These are phyloP conservation scores for Collybia sordida DNA, from an alignment of 768 basidiomycete genomes.

Conservation along the genomic window DNA sequence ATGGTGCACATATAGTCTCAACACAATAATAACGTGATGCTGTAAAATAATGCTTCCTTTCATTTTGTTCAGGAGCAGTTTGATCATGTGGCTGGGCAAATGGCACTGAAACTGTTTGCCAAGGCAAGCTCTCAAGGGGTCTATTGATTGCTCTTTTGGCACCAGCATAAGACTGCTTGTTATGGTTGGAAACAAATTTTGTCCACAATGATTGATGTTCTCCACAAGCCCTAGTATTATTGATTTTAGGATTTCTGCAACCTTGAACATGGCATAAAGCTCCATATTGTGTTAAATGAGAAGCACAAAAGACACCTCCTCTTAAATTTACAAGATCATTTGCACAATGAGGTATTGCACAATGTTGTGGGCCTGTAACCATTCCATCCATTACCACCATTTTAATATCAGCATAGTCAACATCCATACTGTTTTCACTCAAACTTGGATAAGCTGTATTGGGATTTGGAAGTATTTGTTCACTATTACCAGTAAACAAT, in stretches of 20 bases:
- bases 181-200: too few relatives aligned
- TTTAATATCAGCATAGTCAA: background rate
- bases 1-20: too few relatives aligned
- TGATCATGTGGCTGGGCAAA: background rate
- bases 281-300: slow-evolving; percentile 3
- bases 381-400: slow-evolving; percentile 2
- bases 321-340: too few relatives aligned
- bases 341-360: slow-evolving; percentile 13
- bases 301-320: slow-evolving; percentile 9
- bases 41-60: background rate
- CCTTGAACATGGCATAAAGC: slow-evolving; percentile 4
- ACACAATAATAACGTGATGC: too few relatives aligned
- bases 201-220: background rate
- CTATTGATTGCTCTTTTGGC: too few relatives aligned
- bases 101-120: background rate
- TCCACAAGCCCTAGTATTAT: background rate
- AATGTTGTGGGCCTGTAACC: slow-evolving; percentile 9
- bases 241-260: background rate
- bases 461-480: background rate
- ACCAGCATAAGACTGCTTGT: too few relatives aligned
- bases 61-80: background rate
- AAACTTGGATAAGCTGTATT: background rate
- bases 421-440: background rate
- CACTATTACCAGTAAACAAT: background rate
- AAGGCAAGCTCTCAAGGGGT: background rate